Percentiles rank a stretch among this genome's conserved stretches.
Conservation (phyloP, 306 rosid genomes). For the Pyrus communis region DNA sequence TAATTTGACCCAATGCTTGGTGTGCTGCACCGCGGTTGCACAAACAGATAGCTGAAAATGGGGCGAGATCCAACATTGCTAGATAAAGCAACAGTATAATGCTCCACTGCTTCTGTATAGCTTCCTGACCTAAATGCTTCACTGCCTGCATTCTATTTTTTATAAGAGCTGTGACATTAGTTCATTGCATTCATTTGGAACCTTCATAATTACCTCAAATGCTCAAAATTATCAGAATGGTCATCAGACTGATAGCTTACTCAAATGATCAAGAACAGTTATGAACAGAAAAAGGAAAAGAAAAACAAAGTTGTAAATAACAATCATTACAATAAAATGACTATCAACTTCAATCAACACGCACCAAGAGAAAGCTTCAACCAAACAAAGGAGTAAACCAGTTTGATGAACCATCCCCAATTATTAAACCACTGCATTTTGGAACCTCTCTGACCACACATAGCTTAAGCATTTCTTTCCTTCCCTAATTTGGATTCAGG, state of each 20-base stretch:
- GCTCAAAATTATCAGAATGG: background rate
- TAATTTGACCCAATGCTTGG: conserved; percentile 82
- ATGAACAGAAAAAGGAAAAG: background rate
- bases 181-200: conserved; percentile 12
- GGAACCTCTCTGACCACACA: background rate
- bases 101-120: conserved; percentile 66
- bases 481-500: background rate
- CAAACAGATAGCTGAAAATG: conserved; percentile 78
- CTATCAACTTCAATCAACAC: background rate
- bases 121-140: conserved; percentile 60
- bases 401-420: no score
- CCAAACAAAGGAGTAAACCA: background rate
- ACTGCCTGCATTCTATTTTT: conserved; percentile 73
- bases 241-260: no score
- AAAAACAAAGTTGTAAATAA: background rate
- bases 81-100: conserved; percentile 76
- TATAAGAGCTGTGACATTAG: conserved; percentile 16
- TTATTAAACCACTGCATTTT: background rate
- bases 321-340: background rate
- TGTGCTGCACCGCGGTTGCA: conserved; percentile 94
- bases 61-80: conserved; percentile 61
- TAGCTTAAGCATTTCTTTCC: background rate
- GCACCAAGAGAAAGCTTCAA: background rate
- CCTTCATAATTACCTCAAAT: background rate
- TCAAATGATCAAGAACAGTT: background rate